Percentiles rank a stretch among this genome's conserved stretches.
phyloP scores from a whole-genome alignment of 2,329 filamentous ascomycete species.

The Scorias spongiosa region DNA sequence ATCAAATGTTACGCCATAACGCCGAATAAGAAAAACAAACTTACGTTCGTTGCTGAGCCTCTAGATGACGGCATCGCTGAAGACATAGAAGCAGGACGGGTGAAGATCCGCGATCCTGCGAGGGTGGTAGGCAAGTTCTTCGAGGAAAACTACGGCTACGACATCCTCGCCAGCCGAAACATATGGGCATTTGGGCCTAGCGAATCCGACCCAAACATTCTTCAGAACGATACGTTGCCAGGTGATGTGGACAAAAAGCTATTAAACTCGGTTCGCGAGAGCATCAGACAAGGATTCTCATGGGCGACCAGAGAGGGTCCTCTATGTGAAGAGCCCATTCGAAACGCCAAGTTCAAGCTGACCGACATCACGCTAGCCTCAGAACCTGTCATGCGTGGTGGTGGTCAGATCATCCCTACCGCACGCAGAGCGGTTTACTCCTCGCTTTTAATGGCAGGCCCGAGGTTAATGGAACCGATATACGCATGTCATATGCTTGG shows the following conservation, averaged over 20 bases:
- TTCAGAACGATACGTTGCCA: constrained; percentile 91
- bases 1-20: constrained; percentile 97
- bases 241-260: constrained; percentile 90
- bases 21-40: constrained; percentile 98
- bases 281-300: constrained; percentile 86
- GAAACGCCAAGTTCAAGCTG: constrained; percentile 94
- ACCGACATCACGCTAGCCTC: constrained; percentile 76
- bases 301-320: constrained; percentile 95
- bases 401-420: constrained; percentile 94
- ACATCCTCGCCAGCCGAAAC: constrained; percentile 80
- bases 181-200: constrained; percentile 99
- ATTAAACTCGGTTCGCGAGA: constrained; percentile 74
- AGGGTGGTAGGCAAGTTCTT: constrained; percentile 93
- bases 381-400: constrained; percentile 87
- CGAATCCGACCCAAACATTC: constrained; percentile 83
- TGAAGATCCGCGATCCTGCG: constrained; percentile 84
- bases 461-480: constrained; percentile 89
- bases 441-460: constrained; percentile 92
- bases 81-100: constrained; percentile 81
- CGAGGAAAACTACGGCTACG: constrained; percentile 93
- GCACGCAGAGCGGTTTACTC: constrained; percentile 85
- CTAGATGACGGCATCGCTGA: constrained; percentile 86
- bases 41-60: constrained; percentile 96
- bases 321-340: constrained; percentile 95
- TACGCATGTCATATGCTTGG: constrained; percentile 89